These are phyloP conservation scores for Usnea hakonensis DNA, from an alignment of 495 filamentous ascomycete genomes.

Conservation along the genomic window DNA sequence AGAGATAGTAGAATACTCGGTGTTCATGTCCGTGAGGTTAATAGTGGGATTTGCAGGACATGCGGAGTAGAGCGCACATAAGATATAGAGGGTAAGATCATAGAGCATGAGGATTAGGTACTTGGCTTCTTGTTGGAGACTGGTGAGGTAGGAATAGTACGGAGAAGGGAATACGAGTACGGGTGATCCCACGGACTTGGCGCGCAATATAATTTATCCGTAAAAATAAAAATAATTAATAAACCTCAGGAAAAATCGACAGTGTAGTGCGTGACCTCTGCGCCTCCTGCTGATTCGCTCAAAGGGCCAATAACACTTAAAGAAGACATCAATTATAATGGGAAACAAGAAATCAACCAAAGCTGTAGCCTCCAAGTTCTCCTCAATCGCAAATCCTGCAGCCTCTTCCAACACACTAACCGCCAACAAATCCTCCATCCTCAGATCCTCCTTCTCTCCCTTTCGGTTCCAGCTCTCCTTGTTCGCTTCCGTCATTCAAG, in stretches of 20 bases:
- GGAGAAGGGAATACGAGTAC: too few species aligned
- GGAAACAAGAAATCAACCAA: conserved; percentile 43
- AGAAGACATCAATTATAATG: conserved; percentile 31
- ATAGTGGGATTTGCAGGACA: too few species aligned
- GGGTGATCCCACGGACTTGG: too few species aligned
- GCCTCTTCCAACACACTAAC: conserved; percentile 31
- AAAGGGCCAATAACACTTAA: not conserved
- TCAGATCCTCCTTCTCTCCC: conserved; percentile 48
- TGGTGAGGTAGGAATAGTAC: too few species aligned
- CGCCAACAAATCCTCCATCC: conserved; percentile 42
- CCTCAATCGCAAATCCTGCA: conserved; percentile 41
- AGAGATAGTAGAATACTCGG: too few species aligned
- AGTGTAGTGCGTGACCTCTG: not conserved
- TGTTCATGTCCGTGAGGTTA: too few species aligned
- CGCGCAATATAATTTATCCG: too few species aligned
- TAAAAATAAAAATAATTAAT: conserved; percentile 3
- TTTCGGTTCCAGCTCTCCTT: conserved; percentile 49
- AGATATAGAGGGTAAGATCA: too few species aligned
- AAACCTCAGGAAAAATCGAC: not conserved
- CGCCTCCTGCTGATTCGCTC: not conserved
- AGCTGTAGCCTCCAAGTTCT: conserved; percentile 38
- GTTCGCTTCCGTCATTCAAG: conserved; percentile 54
- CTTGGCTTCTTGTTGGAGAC: too few species aligned
- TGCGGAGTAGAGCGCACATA: too few species aligned
- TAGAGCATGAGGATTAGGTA: too few species aligned